These are phyloP conservation scores for Globisporangium mamillatum DNA, from an alignment of 352 stramenopile genomes.

Conservation along the genomic window DNA sequence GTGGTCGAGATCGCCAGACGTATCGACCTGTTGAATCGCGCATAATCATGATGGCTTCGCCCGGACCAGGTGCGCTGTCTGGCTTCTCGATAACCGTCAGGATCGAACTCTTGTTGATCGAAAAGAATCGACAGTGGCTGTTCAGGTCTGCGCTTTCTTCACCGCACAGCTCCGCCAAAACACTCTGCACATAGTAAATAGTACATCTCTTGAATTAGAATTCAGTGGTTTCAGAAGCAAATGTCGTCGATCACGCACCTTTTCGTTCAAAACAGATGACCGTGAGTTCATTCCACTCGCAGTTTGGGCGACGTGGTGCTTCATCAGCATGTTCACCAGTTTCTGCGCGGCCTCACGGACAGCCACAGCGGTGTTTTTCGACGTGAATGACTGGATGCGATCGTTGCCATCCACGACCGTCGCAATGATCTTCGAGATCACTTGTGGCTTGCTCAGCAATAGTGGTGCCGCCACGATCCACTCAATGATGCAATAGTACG, in stretches of 20 bases:
- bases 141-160: slow-evolving; percentile 37
- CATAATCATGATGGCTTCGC: slow-evolving; percentile 76
- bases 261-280: slow-evolving; percentile 57
- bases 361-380: slow-evolving; percentile 43
- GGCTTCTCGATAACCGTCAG: slow-evolving; percentile 82
- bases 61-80: slow-evolving; percentile 28
- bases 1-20: slow-evolving; percentile 73
- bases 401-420: slow-evolving; percentile 80
- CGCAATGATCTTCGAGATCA: slow-evolving; percentile 79
- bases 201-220: neutral
- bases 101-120: slow-evolving; percentile 76
- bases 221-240: neutral
- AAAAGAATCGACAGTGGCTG: slow-evolving; percentile 75
- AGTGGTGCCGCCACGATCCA: slow-evolving; percentile 79
- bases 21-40: slow-evolving; percentile 76
- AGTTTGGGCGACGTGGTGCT: slow-evolving; percentile 75
- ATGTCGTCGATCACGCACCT: slow-evolving; percentile 28
- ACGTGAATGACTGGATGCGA: slow-evolving; percentile 58
- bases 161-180: slow-evolving; percentile 56
- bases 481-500: slow-evolving; percentile 82
- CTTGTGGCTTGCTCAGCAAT: slow-evolving; percentile 66
- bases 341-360: slow-evolving; percentile 76
- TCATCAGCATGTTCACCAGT: slow-evolving; percentile 85
- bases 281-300: slow-evolving; percentile 40
- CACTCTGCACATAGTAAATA: slow-evolving; percentile 28